Evolutionary conservation across 116 monocot species (phyloP).

Genomic region (Posidonia oceanica): DNA sequence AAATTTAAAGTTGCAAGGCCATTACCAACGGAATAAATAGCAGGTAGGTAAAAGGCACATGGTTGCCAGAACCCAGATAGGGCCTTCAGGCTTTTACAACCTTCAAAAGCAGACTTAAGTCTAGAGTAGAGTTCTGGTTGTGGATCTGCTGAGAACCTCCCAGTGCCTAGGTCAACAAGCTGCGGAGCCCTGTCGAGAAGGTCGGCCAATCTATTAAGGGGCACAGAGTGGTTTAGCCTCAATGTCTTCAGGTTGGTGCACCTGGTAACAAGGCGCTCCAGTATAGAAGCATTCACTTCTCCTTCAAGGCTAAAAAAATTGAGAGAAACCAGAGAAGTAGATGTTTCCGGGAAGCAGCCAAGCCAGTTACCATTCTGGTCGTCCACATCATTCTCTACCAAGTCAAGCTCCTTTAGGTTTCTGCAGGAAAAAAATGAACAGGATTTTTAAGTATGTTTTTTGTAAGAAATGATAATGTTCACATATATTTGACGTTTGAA

Average conservation of each 20-base stretch:
- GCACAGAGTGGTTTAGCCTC: constrained; percentile 51
- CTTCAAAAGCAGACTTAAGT: constrained; percentile 48
- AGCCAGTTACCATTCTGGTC: constrained; percentile 62
- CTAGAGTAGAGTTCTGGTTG: constrained; percentile 39
- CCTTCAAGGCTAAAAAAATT: constrained; percentile 72
- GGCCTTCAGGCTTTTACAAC: constrained; percentile 50
- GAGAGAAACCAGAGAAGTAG: constrained; percentile 62
- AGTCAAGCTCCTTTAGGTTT: constrained; percentile 56
- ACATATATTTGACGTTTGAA: background rate
- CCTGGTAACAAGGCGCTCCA: constrained; percentile 56
- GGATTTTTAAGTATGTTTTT: background rate
- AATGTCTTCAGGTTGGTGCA: constrained; percentile 54
- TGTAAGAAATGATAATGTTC: background rate
- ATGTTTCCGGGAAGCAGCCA: constrained; percentile 54
- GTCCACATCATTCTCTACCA: constrained; percentile 73
- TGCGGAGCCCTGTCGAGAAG: constrained; percentile 51
- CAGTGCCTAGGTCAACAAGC: constrained; percentile 74
- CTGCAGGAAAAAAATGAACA: constrained; percentile 18
- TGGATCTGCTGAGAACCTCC: constrained; percentile 35
- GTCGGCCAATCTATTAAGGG: constrained; percentile 44
- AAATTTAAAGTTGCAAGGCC: constrained; percentile 67
- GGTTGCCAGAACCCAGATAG: constrained; percentile 76
- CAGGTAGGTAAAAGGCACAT: constrained; percentile 46
- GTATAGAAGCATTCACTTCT: constrained; percentile 38
- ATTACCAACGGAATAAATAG: constrained; percentile 49